These are phyloP conservation scores for Raphanus raphanistrum DNA, from an alignment of 345 rosid genomes.

Conservation along the genomic window DNA sequence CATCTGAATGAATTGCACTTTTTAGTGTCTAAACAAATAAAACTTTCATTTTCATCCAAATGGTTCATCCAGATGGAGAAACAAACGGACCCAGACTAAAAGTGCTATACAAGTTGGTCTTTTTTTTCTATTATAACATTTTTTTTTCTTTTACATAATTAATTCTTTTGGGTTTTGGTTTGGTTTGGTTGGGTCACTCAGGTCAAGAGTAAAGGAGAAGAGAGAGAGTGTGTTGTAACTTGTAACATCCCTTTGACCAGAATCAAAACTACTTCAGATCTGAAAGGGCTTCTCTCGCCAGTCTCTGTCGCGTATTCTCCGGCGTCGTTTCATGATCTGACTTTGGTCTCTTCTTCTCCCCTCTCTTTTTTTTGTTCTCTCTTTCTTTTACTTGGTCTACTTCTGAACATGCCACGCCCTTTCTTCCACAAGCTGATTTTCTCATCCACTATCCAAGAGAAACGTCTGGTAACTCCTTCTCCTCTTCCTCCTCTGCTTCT, in stretches of 20 bases:
- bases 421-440: constrained; percentile 74
- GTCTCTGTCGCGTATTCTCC: constrained; percentile 40
- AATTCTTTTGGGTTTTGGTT: not conserved
- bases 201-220: constrained; percentile 32
- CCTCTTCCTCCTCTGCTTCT: not conserved
- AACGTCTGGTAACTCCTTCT: constrained; percentile 53
- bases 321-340: constrained; percentile 55
- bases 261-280: constrained; percentile 36
- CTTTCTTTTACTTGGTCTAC: not conserved
- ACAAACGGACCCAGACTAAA: no score
- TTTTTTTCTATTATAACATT: not conserved
- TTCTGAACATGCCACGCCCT: constrained; percentile 65
- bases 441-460: constrained; percentile 62
- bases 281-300: constrained; percentile 24
- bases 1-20: no score
- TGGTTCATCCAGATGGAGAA: no score
- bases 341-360: constrained; percentile 13
- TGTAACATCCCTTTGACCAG: constrained; percentile 34
- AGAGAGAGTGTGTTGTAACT: constrained; percentile 4
- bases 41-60: no score
- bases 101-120: constrained; percentile 17
- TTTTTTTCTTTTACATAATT: not conserved
- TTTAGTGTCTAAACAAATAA: no score
- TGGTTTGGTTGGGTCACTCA: constrained; percentile 41
- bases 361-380: not conserved